phyloP scores from a whole-genome alignment of 768 basidiomycete genomes.

The Bullera alba region DNA sequence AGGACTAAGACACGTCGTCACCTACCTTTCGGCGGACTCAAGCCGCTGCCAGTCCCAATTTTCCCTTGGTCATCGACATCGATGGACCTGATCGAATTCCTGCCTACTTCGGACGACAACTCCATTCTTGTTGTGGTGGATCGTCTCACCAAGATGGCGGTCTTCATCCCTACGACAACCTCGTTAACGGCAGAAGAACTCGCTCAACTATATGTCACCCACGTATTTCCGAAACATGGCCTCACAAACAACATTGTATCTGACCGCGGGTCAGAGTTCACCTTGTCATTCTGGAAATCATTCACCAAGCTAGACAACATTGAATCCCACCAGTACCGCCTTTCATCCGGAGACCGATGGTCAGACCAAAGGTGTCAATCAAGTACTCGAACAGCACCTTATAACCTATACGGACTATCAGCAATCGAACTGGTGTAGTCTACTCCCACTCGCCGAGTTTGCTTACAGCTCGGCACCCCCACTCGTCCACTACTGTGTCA shows the following conservation, averaged over 20 bases:
- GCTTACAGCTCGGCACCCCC: constrained; percentile 44
- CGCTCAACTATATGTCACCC: neutral
- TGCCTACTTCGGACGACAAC: constrained; percentile 41
- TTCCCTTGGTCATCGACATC: constrained; percentile 42
- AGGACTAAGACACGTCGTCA: constrained; percentile 44
- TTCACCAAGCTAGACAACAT: constrained; percentile 44
- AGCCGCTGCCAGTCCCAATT: constrained; percentile 25
- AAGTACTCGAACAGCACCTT: constrained; percentile 49
- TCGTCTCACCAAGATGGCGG: constrained; percentile 48
- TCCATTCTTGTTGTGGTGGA: constrained; percentile 48
- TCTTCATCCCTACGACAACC: constrained; percentile 49
- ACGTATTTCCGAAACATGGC: constrained; percentile 26
- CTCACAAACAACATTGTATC: constrained; percentile 31
- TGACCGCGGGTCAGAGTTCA: constrained; percentile 36
- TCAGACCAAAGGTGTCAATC: constrained; percentile 49
- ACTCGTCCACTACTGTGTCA: constrained; percentile 35
- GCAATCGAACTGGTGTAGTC: constrained; percentile 44
- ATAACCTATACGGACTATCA: constrained; percentile 45
- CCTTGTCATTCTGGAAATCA: constrained; percentile 40
- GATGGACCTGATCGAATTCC: constrained; percentile 48
- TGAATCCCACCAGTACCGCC: constrained; percentile 47
- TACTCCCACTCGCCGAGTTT: constrained; percentile 45
- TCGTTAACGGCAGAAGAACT: constrained; percentile 41
- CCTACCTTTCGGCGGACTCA: constrained; percentile 46
- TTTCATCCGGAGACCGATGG: constrained; percentile 52